These are phyloP conservation scores for Ceriops decandra DNA, from an alignment of 345 rosid species.

Conservation along the genomic window DNA sequence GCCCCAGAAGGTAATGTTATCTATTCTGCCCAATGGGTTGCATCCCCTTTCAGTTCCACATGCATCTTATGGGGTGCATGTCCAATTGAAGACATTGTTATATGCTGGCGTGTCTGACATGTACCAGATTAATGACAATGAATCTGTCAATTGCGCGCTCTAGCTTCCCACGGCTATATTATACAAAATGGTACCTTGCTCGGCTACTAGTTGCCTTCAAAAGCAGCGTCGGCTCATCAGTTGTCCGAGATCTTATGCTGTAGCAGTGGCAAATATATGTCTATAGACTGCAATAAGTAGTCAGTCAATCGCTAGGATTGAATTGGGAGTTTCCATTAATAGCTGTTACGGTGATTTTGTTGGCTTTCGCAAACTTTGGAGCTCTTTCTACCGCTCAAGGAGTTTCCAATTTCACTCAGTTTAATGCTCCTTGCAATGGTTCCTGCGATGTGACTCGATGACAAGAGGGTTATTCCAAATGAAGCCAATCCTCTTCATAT, in stretches of 20 bases:
- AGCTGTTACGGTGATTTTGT: constrained; percentile 3
- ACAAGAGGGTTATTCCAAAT: constrained; percentile 40
- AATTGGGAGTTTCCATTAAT: not conserved
- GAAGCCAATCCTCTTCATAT: constrained; percentile 48
- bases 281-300: not conserved
- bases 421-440: not conserved
- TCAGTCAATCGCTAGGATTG: not conserved
- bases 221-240: not conserved
- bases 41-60: not conserved
- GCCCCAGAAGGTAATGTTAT: not conserved
- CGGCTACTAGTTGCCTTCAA: no score
- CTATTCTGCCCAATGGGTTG: constrained; percentile 7
- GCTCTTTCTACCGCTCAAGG: not conserved
- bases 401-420: not conserved
- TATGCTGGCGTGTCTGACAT: no score
- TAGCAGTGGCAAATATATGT: not conserved
- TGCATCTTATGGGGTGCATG: not conserved
- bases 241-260: not conserved
- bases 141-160: no score
- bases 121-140: no score
- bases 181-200: no score
- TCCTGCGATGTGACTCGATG: constrained; percentile 20
- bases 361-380: constrained; percentile 5
- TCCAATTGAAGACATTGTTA: no score
- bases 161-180: no score